Conservation (phyloP, 129 eudicot genomes). For the Cynara cardunculus region DNA sequence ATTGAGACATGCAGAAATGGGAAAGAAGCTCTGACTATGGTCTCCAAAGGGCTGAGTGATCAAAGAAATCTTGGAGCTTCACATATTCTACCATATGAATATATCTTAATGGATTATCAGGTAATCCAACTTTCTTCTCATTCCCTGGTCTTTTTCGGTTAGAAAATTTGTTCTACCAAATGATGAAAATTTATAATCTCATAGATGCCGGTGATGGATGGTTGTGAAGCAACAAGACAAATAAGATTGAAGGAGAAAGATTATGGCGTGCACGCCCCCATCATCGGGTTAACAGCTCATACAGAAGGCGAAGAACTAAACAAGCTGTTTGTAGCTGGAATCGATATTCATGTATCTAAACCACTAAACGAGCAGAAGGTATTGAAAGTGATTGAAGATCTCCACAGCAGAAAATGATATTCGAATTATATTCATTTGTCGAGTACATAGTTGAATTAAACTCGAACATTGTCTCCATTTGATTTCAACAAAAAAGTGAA, state of each 20-base stretch:
- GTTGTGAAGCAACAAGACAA: conserved; percentile 40
- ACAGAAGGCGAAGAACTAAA: conserved; percentile 10
- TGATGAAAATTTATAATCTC: background rate
- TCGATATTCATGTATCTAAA: conserved; percentile 38
- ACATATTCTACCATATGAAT: conserved; percentile 39
- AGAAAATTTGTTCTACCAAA: background rate
- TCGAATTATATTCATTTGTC: background rate
- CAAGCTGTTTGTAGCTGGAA: conserved; percentile 21
- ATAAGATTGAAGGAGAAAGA: conserved; percentile 42
- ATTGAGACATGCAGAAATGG: conserved; percentile 39
- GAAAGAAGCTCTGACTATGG: conserved; percentile 30
- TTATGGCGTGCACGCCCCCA: conserved; percentile 42
- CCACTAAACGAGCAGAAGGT: conserved; percentile 29
- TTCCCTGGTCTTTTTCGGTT: too few species aligned
- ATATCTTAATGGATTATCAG: conserved; percentile 62
- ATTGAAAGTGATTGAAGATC: conserved; percentile 22
- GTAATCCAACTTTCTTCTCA: conserved; percentile 19
- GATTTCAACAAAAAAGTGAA: background rate
- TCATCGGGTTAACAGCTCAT: conserved; percentile 54
- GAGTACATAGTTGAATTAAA: background rate
- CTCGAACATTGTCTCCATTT: background rate
- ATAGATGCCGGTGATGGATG: conserved; percentile 51
- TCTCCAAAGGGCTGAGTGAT: conserved; percentile 31
- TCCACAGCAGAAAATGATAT: conserved; percentile 1
- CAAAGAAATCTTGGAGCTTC: conserved; percentile 25